phyloP scores from a whole-genome alignment of 805 yeast species.

The Candida patagonica region DNA sequence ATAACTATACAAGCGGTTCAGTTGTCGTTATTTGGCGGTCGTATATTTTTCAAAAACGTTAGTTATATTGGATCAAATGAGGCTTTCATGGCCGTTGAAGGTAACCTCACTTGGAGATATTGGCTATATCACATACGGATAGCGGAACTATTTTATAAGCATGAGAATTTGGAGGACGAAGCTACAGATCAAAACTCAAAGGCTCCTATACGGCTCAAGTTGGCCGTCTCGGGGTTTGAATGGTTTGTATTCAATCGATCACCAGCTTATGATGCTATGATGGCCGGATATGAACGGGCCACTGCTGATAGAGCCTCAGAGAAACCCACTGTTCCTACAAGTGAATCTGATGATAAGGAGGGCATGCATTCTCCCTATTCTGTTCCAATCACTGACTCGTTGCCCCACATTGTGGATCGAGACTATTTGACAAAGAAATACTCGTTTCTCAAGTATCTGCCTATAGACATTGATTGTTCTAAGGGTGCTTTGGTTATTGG shows the following conservation, averaged over 20 bases:
- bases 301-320: background rate
- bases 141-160: slow-evolving; percentile 17
- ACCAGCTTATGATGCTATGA: slow-evolving; percentile 60
- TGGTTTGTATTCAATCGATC: slow-evolving; percentile 75
- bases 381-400: background rate
- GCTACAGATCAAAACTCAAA: background rate
- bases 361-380: background rate
- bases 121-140: slow-evolving; percentile 55
- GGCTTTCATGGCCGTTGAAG: slow-evolving; percentile 59
- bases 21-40: slow-evolving; percentile 73
- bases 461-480: slow-evolving; percentile 49
- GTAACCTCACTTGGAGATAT: slow-evolving; percentile 81
- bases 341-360: background rate
- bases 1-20: slow-evolving; percentile 65
- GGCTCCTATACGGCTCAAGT: slow-evolving; percentile 21
- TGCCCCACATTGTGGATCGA: background rate
- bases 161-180: slow-evolving; percentile 7
- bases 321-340: background rate
- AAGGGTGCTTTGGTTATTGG: slow-evolving; percentile 76
- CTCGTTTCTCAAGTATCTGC: slow-evolving; percentile 34
- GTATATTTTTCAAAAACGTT: slow-evolving; percentile 67
- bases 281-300: slow-evolving; percentile 17
- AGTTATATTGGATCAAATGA: slow-evolving; percentile 65
- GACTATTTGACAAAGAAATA: background rate
- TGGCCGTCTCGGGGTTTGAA: slow-evolving; percentile 71